A percentile compares a stretch with the other conserved stretches of the same genome.
Conservation (phyloP, 1,284 basidiomycete genomes). For the Leccinum idahoense region DNA sequence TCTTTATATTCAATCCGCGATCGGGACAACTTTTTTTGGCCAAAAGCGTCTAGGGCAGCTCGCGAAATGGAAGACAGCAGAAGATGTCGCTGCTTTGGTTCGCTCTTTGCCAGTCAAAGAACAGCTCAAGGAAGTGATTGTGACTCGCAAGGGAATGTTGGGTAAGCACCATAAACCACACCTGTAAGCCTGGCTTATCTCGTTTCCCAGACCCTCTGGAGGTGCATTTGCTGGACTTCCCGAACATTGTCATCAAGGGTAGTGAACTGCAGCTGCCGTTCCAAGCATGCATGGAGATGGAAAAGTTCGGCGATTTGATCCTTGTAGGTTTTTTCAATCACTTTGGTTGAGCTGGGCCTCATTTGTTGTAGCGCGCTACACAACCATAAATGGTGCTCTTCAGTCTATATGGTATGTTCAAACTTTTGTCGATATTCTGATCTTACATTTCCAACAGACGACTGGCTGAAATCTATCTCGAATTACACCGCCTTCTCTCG, state of each 20-base stretch:
- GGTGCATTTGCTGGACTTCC: constrained; percentile 98
- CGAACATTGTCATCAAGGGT: constrained; percentile 99
- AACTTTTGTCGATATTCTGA: not conserved
- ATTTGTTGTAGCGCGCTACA: constrained; percentile 67
- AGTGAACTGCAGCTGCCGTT: constrained; percentile 97
- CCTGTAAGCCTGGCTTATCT: constrained; percentile 1
- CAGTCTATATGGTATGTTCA: constrained; percentile 79
- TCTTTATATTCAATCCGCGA: constrained; percentile 99
- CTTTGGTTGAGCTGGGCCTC: not conserved
- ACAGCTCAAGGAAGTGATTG: constrained; percentile 99
- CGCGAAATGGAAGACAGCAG: constrained; percentile 99
- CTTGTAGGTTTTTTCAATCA: constrained; percentile 43
- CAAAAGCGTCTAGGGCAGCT: constrained; percentile 99
- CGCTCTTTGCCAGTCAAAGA: constrained; percentile 98
- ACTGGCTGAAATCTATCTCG: constrained; percentile 99
- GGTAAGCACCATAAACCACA: constrained; percentile 39
- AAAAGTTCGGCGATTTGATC: constrained; percentile 98
- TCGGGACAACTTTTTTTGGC: constrained; percentile 97
- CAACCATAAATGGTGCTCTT: constrained; percentile 99
- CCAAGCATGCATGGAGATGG: constrained; percentile 99
- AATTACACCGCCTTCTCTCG: constrained; percentile 99
- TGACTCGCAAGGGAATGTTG: constrained; percentile 99
- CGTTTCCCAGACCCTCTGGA: constrained; percentile 78
- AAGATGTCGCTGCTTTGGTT: constrained; percentile 98
- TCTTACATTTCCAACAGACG: constrained; percentile 49